Conservation (phyloP, 352 stramenopile species). For the Phytopythium helicoides region DNA sequence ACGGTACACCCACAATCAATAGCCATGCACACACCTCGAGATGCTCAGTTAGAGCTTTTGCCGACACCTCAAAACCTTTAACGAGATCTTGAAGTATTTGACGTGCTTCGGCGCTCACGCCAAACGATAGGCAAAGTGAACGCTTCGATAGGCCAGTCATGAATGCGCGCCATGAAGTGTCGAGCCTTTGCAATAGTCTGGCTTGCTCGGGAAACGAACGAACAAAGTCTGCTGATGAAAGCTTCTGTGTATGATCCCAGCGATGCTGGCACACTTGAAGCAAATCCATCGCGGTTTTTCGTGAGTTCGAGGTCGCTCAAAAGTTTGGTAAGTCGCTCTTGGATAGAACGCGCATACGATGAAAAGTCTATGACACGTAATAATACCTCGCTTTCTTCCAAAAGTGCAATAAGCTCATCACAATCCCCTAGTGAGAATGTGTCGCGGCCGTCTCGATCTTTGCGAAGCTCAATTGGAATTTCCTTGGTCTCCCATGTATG, state of each 20-base stretch:
- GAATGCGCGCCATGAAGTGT: conserved; percentile 46
- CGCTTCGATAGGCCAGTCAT: conserved; percentile 46
- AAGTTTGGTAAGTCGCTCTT: conserved; percentile 42
- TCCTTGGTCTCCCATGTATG: conserved; percentile 61
- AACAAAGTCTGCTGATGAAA: conserved; percentile 61
- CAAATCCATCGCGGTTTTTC: conserved; percentile 51
- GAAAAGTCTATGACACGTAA: conserved; percentile 72
- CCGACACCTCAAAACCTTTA: conserved; percentile 51
- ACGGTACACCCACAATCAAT: no score
- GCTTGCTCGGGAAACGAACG: conserved; percentile 57
- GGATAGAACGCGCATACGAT: conserved; percentile 57
- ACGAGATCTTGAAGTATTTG: conserved; percentile 36
- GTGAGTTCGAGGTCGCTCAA: conserved; percentile 41
- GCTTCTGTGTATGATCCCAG: conserved; percentile 62
- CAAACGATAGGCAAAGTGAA: conserved; percentile 52
- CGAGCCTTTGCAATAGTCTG: conserved; percentile 51
- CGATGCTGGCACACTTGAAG: conserved; percentile 59
- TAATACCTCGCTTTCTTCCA: conserved; percentile 75
- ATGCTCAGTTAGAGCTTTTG: conserved; percentile 48
- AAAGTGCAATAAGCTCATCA: conserved; percentile 41
- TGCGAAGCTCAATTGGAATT: conserved; percentile 38
- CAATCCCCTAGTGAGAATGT: conserved; percentile 54
- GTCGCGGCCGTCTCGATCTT: conserved; percentile 64
- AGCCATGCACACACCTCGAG: conserved; percentile 30
- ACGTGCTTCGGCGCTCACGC: conserved; percentile 43